Evolutionary conservation across 1,139 yeast species (phyloP).

Genomic region (Kodamaea arcana): DNA sequence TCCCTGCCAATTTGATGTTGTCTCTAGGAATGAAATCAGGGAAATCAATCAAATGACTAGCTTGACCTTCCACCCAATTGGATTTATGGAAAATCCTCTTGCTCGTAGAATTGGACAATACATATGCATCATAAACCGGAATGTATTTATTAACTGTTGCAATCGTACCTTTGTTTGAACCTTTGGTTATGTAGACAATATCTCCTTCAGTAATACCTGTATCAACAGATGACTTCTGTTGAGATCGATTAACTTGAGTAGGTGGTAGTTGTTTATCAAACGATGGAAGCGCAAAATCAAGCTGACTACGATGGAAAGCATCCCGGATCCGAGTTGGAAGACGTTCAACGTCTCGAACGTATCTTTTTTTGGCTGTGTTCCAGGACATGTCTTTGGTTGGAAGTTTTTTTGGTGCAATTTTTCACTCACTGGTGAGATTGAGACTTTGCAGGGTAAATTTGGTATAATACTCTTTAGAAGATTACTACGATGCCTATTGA

Average conservation of each 20-base stretch:
- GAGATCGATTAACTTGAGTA: constrained; percentile 22
- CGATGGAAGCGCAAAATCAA: constrained; percentile 31
- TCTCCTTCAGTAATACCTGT: constrained; percentile 42
- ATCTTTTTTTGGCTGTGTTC: constrained; percentile 34
- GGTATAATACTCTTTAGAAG: too few species aligned
- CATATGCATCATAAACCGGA: constrained; percentile 30
- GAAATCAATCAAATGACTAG: constrained; percentile 64
- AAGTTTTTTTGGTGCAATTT: constrained; percentile 7
- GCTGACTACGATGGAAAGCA: constrained; percentile 19
- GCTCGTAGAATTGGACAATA: constrained; percentile 33
- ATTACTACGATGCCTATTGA: too few species aligned
- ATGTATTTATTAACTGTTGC: constrained; percentile 42
- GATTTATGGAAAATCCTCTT: constrained; percentile 53
- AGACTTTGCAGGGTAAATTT: too few species aligned
- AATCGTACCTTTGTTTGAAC: constrained; percentile 68
- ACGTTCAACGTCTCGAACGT: constrained; percentile 33
- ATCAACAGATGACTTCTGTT: constrained; percentile 27
- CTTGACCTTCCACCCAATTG: constrained; percentile 72
- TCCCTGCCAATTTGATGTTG: constrained; percentile 65
- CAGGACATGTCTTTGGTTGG: constrained; percentile 33
- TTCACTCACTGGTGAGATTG: too few species aligned
- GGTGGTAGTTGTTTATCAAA: constrained; percentile 22
- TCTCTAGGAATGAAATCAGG: constrained; percentile 51
- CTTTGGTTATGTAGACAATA: constrained; percentile 53
- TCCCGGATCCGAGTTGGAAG: constrained; percentile 30